Evolutionary conservation across 2,329 filamentous ascomycete genomes (phyloP).

Genomic region (Saccharata proteae): DNA sequence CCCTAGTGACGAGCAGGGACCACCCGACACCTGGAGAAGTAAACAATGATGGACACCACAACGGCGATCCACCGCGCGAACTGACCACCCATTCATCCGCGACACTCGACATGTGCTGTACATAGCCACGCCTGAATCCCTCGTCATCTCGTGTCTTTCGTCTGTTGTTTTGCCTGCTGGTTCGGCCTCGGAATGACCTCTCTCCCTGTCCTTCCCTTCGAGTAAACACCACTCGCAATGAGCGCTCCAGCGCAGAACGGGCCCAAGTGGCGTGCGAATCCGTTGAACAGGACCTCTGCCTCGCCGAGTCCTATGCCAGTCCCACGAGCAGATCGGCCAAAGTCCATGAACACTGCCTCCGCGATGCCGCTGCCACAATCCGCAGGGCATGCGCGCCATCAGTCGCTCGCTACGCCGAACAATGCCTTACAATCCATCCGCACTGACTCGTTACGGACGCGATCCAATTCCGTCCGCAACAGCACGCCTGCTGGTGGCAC

Average conservation of each 20-base stretch:
- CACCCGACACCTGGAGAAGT: too few species aligned
- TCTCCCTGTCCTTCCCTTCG: background rate
- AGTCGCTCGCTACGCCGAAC: constrained; percentile 38
- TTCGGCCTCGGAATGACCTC: background rate
- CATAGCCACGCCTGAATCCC: background rate
- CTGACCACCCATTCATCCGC: too few species aligned
- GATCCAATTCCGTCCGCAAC: constrained; percentile 53
- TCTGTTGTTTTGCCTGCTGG: background rate
- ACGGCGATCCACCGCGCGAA: too few species aligned
- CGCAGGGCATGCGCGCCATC: constrained; percentile 53
- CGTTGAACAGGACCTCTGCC: constrained; percentile 56
- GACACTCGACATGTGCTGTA: background rate
- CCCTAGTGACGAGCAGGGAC: too few species aligned
- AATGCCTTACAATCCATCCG: constrained; percentile 15
- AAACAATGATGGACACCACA: too few species aligned
- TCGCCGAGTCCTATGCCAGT: constrained; percentile 47
- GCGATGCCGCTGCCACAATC: constrained; percentile 34
- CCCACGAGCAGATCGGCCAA: constrained; percentile 47
- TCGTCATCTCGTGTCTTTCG: background rate
- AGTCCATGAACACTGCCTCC: constrained; percentile 62
- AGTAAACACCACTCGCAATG: constrained; percentile 25
- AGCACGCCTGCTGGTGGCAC: constrained; percentile 59
- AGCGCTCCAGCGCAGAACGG: constrained; percentile 46
- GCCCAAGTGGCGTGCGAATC: constrained; percentile 66
- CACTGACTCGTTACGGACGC: constrained; percentile 24